Evolutionary conservation across 257 asterid genomes (phyloP).

Genomic region (Eucommia ulmoides): DNA sequence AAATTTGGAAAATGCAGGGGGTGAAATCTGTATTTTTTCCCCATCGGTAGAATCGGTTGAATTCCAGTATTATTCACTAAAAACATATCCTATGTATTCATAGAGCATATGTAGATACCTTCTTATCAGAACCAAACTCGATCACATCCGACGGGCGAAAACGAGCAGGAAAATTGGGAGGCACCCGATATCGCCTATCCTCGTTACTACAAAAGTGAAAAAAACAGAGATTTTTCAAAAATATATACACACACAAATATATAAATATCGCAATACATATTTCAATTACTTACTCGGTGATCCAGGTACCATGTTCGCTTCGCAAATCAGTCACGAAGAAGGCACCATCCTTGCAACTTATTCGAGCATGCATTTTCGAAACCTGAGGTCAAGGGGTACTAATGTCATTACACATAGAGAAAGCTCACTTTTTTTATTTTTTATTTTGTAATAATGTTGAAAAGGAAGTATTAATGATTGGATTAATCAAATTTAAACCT

Average conservation of each 20-base stretch:
- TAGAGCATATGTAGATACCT: slow-evolving; percentile 15
- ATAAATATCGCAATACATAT: background rate
- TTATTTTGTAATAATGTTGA: too few relatives aligned
- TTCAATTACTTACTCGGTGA: slow-evolving; percentile 39
- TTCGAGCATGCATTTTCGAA: slow-evolving; percentile 55
- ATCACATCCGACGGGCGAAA: slow-evolving; percentile 61
- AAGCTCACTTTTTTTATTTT: too few relatives aligned
- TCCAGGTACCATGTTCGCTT: slow-evolving; percentile 82
- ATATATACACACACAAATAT: background rate
- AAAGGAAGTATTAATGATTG: too few relatives aligned
- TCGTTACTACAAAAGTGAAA: slow-evolving; percentile 39
- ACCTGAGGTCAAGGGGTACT: slow-evolving; percentile 20
- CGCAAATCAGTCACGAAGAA: slow-evolving; percentile 60
- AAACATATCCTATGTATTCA: background rate
- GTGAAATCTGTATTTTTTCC: background rate
- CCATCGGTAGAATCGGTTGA: background rate
- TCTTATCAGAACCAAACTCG: slow-evolving; percentile 73
- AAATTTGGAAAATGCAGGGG: background rate
- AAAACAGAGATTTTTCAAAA: background rate
- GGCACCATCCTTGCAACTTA: slow-evolving; percentile 61
- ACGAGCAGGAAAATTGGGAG: slow-evolving; percentile 66
- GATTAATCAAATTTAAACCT: too few relatives aligned
- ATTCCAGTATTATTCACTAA: background rate
- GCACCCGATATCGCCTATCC: slow-evolving; percentile 41
- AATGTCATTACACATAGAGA: too few relatives aligned